Percentiles rank a stretch among this genome's conserved stretches.
These are phyloP conservation scores for Penicillium sp. DNA, from an alignment of 2,329 filamentous ascomycete species.

Conservation along the genomic window DNA sequence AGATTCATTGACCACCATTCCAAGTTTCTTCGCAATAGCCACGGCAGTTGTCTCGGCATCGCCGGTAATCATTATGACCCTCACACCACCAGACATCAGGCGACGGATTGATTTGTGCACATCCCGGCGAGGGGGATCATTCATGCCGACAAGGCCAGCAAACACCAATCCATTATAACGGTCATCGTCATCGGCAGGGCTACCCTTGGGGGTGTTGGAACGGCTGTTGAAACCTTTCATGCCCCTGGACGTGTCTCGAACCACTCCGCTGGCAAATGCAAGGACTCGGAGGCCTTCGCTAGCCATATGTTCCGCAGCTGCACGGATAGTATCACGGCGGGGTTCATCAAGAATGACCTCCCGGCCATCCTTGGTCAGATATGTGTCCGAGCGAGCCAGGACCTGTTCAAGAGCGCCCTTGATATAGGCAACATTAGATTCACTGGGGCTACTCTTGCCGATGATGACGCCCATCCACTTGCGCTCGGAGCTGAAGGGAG, in stretches of 20 bases:
- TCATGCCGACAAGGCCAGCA: slow-evolving; percentile 94
- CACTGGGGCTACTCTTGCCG: slow-evolving; percentile 55
- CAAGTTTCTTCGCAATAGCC: slow-evolving; percentile 92
- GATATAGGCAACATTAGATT: slow-evolving; percentile 84
- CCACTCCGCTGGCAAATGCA: slow-evolving; percentile 85
- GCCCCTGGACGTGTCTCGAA: slow-evolving; percentile 53
- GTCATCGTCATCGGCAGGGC: slow-evolving; percentile 64
- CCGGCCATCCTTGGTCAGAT: slow-evolving; percentile 80
- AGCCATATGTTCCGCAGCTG: slow-evolving; percentile 85
- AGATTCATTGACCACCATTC: slow-evolving; percentile 76
- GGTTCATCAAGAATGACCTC: slow-evolving; percentile 83
- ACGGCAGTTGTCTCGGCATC: slow-evolving; percentile 94
- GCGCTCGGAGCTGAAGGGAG: slow-evolving; percentile 92
- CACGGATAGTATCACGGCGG: slow-evolving; percentile 72
- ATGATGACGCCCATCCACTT: slow-evolving; percentile 99
- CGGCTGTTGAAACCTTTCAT: slow-evolving; percentile 56
- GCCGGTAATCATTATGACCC: slow-evolving; percentile 98
- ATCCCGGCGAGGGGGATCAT: slow-evolving; percentile 87
- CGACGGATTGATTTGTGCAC: slow-evolving; percentile 87
- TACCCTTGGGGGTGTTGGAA: slow-evolving; percentile 52
- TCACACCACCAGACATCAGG: slow-evolving; percentile 91
- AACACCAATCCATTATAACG: slow-evolving; percentile 84
- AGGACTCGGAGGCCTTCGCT: slow-evolving; percentile 86
- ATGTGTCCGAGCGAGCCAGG: slow-evolving; percentile 85
- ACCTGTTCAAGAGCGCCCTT: slow-evolving; percentile 93